These are phyloP conservation scores for Penicillium sp. DNA, from an alignment of 2,329 filamentous ascomycete genomes.

Conservation along the genomic window DNA sequence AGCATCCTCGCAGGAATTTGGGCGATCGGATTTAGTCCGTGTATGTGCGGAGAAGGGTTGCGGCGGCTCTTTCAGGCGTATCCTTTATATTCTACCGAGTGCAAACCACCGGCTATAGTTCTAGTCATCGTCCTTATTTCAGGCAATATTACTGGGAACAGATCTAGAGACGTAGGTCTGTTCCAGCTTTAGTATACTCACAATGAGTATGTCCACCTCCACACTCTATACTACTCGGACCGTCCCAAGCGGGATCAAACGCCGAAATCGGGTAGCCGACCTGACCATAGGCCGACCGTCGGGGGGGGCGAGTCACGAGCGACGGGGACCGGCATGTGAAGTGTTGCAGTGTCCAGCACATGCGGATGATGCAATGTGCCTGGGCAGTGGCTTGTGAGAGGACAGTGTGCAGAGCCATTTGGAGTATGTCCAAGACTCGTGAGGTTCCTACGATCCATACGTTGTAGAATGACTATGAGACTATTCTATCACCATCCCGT, in stretches of 20 bases:
- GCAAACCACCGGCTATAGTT: too few species aligned
- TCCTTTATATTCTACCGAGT: too few species aligned
- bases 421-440: background rate
- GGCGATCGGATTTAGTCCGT: conserved; percentile 27
- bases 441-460: background rate
- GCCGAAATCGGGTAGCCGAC: conserved; percentile 27
- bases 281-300: conserved; percentile 4
- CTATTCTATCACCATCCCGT: background rate
- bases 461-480: background rate
- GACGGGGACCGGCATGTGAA: conserved; percentile 5
- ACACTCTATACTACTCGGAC: conserved; percentile 1
- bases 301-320: conserved; percentile 4
- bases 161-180: background rate
- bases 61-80: conserved; percentile 18
- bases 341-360: conserved; percentile 5
- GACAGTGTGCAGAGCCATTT: too few species aligned
- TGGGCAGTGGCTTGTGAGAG: background rate
- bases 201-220: background rate
- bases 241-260: background rate
- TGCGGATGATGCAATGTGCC: conserved; percentile 10
- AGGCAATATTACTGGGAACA: background rate
- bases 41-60: conserved; percentile 14
- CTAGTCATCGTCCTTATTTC: background rate
- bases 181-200: background rate
- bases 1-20: conserved; percentile 13